These are phyloP conservation scores for Pseudogymnoascus sp. DNA, from an alignment of 2,329 filamentous ascomycete genomes.

Conservation along the genomic window DNA sequence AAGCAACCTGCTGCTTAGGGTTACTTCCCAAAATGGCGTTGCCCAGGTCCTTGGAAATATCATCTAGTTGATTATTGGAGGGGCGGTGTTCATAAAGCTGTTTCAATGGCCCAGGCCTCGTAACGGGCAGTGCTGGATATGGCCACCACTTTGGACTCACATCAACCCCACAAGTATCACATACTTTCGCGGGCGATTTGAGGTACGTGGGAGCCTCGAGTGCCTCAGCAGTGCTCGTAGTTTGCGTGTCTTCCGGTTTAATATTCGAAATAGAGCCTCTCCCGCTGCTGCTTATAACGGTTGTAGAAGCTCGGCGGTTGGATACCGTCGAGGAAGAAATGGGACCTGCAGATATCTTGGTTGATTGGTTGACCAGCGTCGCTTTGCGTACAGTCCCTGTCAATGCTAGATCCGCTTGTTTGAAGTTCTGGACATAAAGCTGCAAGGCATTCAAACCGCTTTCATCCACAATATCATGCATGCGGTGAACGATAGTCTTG, in stretches of 20 bases:
- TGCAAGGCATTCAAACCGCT: slow-evolving; percentile 75
- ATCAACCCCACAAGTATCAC: slow-evolving; percentile 61
- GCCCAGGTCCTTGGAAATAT: neutral
- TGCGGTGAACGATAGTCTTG: slow-evolving; percentile 68
- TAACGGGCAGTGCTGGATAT: slow-evolving; percentile 17
- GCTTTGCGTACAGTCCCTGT: slow-evolving; percentile 93
- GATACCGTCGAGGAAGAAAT: slow-evolving; percentile 28
- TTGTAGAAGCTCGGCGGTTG: slow-evolving; percentile 52
- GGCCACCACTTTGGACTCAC: slow-evolving; percentile 69
- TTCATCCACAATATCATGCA: slow-evolving; percentile 69
- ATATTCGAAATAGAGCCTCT: slow-evolving; percentile 25
- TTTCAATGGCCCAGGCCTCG: neutral
- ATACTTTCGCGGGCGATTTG: slow-evolving; percentile 42
- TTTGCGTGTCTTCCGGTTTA: slow-evolving; percentile 24
- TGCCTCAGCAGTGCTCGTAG: neutral
- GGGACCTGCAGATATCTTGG: slow-evolving; percentile 27
- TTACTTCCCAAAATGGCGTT: neutral
- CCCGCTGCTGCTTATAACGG: slow-evolving; percentile 31
- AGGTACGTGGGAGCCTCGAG: neutral
- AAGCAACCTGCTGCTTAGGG: slow-evolving; percentile 23
- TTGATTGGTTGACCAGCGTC: slow-evolving; percentile 46
- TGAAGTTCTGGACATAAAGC: slow-evolving; percentile 81
- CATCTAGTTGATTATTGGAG: neutral
- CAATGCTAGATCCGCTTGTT: slow-evolving; percentile 84
- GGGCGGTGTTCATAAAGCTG: slow-evolving; percentile 47